Evolutionary conservation across 148 eudicot genomes (phyloP), one percentile per base, ranked within the genome.

Genomic region (Camellia lanceoleosa): DNA sequence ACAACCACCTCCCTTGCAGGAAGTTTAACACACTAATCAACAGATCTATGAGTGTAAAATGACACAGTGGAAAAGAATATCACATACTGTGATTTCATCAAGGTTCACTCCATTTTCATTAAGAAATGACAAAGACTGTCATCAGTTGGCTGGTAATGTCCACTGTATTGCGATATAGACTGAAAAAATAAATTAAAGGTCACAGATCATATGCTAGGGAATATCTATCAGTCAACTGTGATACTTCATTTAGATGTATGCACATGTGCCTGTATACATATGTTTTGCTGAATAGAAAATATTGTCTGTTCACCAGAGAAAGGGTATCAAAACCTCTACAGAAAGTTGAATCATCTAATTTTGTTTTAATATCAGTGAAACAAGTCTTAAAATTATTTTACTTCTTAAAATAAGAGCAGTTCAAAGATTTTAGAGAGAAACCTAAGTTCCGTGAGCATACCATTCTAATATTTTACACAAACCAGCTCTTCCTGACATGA

Each of bases 111-210:
- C 97, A 78, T 85, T 83, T 73, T 89, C 92, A 79, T 72, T 72
- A 16, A 94, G 88, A 85, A 88, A 81, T 49, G 84, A 78, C 42
- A 91, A 80, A 94, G 91, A 79, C 87, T 87, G 41, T 91, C 98
- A 82, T 91, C 92, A 60, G 91, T 84, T 80, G 98, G 98, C 55
- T 93, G 92, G 84, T 94, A 94, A 83, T 94, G 98, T 82, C 98
- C 98, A 82, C 98, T 94, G 63, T 94, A 91, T 7, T 94, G 89
- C 38, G 94, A 91, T 79, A 94, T 89, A 77, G 90, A 84, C 98
- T 94, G 90, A 47, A 83, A 82, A 83, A 56, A 42, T 7, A 2
- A 47, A 47, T 4, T 1, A 47, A 59, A 0, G 59, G 55, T 46
- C 38, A 66, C 49, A 10, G 4, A 74, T 84, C 80, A 83, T 65